phyloP scores from a whole-genome alignment of 495 filamentous ascomycete species.

The Penicillium roqueforti region DNA sequence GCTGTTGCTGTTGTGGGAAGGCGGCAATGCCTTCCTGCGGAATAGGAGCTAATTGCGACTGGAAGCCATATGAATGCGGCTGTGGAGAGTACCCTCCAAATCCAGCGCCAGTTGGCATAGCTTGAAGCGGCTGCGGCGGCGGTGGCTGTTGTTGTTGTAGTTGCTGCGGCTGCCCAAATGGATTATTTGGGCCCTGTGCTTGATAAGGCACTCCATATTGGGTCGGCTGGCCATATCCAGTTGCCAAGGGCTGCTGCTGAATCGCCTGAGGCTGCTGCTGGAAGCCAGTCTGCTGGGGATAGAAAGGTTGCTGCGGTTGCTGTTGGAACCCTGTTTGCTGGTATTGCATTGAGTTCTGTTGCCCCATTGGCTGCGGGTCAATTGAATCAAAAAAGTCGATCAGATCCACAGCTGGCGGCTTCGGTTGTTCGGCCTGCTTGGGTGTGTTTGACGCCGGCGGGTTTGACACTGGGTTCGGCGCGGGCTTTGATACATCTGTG shows the following conservation, averaged over 20 bases:
- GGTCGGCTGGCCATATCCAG: slow-evolving; percentile 15
- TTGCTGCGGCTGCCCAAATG: slow-evolving; percentile 47
- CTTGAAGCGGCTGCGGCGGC: slow-evolving; percentile 47
- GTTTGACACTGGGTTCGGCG: slow-evolving; percentile 15
- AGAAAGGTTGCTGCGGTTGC: slow-evolving; percentile 38
- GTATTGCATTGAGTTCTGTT: slow-evolving; percentile 41
- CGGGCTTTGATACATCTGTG: slow-evolving; percentile 14
- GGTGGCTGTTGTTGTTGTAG: slow-evolving; percentile 2
- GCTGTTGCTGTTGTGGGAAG: slow-evolving; percentile 43
- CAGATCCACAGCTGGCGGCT: slow-evolving; percentile 70
- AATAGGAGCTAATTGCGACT: slow-evolving; percentile 52
- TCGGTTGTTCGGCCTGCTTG: slow-evolving; percentile 26
- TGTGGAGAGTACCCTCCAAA: slow-evolving; percentile 83
- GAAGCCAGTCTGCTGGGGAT: slow-evolving; percentile 32
- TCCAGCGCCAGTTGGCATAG: slow-evolving; percentile 70
- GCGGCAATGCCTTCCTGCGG: slow-evolving; percentile 60
- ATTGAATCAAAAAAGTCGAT: slow-evolving; percentile 99
- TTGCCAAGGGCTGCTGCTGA: slow-evolving; percentile 25
- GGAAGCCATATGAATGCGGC: slow-evolving; percentile 47
- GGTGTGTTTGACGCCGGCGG: slow-evolving; percentile 23
- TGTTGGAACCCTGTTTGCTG: slow-evolving; percentile 49
- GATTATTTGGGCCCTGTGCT: slow-evolving; percentile 45
- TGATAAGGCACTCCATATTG: slow-evolving; percentile 44
- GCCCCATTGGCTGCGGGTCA: slow-evolving; percentile 68
- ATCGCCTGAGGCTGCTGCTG: slow-evolving; percentile 39